Conservation (phyloP, 2,329 filamentous ascomycete genomes). For the Alternaria hordeiaustralica region DNA sequence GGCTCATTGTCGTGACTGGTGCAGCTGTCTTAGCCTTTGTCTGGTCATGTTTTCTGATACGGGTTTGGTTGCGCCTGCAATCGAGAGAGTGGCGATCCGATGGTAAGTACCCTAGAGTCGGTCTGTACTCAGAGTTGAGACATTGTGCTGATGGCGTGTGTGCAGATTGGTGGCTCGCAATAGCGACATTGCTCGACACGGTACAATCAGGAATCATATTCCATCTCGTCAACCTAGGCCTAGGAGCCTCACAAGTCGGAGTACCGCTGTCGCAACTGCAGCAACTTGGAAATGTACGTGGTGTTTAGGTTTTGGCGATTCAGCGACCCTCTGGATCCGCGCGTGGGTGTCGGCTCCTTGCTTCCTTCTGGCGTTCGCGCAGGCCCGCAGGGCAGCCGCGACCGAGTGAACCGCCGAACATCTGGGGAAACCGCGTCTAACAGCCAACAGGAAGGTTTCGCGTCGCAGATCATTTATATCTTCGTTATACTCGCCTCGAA, state of each 20-base stretch:
- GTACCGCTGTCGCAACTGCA: conserved; percentile 23
- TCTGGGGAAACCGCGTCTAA: conserved; percentile 15
- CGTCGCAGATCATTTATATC: conserved; percentile 39
- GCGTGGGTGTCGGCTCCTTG: conserved; percentile 18
- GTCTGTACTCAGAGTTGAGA: conserved; percentile 25
- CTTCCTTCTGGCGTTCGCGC: not conserved
- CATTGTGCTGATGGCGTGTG: not conserved
- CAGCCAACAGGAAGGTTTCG: conserved; percentile 35
- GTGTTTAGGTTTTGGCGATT: not conserved
- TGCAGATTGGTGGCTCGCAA: conserved; percentile 15
- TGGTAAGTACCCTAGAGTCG: conserved; percentile 31
- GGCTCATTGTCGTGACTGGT: conserved; percentile 41
- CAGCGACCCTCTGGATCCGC: conserved; percentile 3
- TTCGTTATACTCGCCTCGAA: conserved; percentile 39
- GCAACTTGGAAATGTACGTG: conserved; percentile 34
- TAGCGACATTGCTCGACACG: conserved; percentile 33
- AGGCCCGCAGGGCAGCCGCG: conserved; percentile 1
- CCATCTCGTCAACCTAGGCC: conserved; percentile 31
- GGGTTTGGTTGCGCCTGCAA: conserved; percentile 37
- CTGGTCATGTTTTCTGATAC: conserved; percentile 38
- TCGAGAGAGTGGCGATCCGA: conserved; percentile 41
- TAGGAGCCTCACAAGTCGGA: conserved; percentile 27
- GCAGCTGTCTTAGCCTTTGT: conserved; percentile 38
- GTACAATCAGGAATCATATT: conserved; percentile 35
- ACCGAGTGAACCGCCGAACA: not conserved